Evolutionary conservation across 208 protist genomes (phyloP).

Genomic region (Leishmania lainsoni): DNA sequence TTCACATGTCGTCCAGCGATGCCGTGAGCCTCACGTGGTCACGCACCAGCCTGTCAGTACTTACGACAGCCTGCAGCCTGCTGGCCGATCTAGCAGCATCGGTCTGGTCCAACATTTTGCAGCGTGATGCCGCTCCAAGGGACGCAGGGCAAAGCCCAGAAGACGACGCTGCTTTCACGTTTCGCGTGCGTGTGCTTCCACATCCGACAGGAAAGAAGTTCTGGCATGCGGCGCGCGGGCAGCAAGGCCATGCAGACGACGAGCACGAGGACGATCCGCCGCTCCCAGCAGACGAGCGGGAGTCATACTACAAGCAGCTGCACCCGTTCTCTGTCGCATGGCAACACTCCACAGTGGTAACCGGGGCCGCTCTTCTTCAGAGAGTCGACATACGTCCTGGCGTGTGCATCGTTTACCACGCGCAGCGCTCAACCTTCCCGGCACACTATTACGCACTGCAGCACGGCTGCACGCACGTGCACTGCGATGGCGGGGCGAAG

Average conservation of each 20-base stretch:
- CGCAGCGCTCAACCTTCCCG: constrained; percentile 18
- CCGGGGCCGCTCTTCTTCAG: background rate
- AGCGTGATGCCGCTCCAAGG: background rate
- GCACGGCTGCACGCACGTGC: constrained; percentile 19
- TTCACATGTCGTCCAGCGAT: constrained; percentile 9
- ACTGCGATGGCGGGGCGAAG: background rate
- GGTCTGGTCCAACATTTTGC: background rate
- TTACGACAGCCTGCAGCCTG: constrained; percentile 19
- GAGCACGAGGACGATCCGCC: background rate
- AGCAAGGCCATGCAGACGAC: background rate
- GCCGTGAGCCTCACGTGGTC: constrained; percentile 27
- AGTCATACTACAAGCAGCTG: constrained; percentile 15
- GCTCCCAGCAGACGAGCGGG: background rate
- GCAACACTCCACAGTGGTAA: background rate
- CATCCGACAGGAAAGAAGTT: constrained; percentile 14
- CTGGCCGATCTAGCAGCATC: constrained; percentile 21
- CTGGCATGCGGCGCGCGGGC: background rate
- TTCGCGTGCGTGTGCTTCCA: constrained; percentile 20
- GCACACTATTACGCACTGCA: constrained; percentile 31
- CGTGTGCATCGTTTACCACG: constrained; percentile 33
- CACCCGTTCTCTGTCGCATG: constrained; percentile 20
- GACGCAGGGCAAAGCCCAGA: background rate
- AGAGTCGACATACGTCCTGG: constrained; percentile 23
- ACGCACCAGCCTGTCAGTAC: constrained; percentile 28
- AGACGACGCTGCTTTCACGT: background rate